Conservation (phyloP, 164 flowering plant genomes). For the Cinnamomum chago region DNA sequence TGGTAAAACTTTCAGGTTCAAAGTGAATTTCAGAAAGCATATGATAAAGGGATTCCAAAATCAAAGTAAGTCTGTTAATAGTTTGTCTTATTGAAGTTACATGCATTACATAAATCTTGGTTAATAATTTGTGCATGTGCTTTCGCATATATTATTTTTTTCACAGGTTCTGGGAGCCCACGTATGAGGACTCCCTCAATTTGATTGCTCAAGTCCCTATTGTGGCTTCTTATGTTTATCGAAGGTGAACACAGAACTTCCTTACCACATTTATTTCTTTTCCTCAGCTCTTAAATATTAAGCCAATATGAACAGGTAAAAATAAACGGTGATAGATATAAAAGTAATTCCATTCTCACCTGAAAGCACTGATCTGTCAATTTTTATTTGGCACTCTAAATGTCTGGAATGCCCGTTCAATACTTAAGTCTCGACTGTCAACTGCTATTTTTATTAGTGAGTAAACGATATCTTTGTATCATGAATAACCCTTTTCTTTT, state of each 20-base stretch:
- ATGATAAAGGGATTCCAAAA: conserved; percentile 87
- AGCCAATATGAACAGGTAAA: not conserved
- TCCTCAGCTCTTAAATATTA: not conserved
- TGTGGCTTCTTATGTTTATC: conserved; percentile 85
- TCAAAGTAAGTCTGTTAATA: conserved; percentile 49
- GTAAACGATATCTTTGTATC: too few relatives aligned
- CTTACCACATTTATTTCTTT: not conserved
- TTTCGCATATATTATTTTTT: not conserved
- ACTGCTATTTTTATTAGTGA: not conserved
- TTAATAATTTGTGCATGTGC: not conserved
- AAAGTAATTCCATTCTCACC: too few relatives aligned
- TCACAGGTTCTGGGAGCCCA: conserved; percentile 93
- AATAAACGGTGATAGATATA: too few relatives aligned
- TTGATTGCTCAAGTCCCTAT: conserved; percentile 88
- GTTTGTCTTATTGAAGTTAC: not conserved
- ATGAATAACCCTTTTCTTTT: not conserved
- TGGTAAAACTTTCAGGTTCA: conserved; percentile 52
- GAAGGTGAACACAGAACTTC: conserved; percentile 50
- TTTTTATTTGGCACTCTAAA: too few relatives aligned
- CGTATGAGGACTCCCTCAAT: conserved; percentile 84
- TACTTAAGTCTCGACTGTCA: not conserved
- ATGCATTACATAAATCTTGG: not conserved
- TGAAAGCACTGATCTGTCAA: too few relatives aligned
- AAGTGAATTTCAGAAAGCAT: conserved; percentile 97
- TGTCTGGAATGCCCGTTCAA: too few relatives aligned